Evolutionary conservation across 306 rosid genomes (phyloP), one percentile per base, ranked within the genome.

Genomic region (Hippophae tibetana): DNA sequence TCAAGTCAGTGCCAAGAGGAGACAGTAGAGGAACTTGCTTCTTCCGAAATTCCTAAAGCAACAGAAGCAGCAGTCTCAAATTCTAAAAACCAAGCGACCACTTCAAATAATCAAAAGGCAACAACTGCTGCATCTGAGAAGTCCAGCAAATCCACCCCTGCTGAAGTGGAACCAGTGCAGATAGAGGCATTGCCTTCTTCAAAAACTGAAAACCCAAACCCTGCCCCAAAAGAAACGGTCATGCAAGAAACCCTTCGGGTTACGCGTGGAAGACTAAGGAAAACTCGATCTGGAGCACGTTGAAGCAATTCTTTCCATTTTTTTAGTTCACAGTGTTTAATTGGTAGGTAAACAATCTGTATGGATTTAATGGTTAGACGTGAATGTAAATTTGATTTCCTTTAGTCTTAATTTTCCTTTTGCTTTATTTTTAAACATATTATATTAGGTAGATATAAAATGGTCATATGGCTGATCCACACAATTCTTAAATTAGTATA

Each of bases 231-330:
- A 42, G 74, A 68, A 27, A 68, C 74, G 6, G 13, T 53, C 11
- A 74, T 74, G 70, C 74, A 74, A 18, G 70, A 69, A 23, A 1
- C 56, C 55, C 53, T 63, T 43, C 50, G 74, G 61, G 11, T 7
- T 6, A 68, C 78, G 7, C 78, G 74, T n/a, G 63, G 44, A 46
- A 58, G 59, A 42, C 58, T 62, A 57, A 64, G 67, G 70, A 74
- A 68, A 64, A 47, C 50, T 2, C 70, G 78, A 57, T 79, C 82
- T 66, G 45, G 70, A 31, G 73, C 58, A 63, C 78, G 69, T 61
- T 81, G 67, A 71, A 63, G 47, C 43, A 13, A 56, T 48, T 55
- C 5, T 43, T 45, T 53, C 54, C 57, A 47, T 63, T 54, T 26
- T 46, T 78, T 63, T 51, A 60, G 81, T 69, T 42, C 64, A 52